Conservation (phyloP, 1,284 basidiomycete species). For the Taiwanofungus camphoratus region DNA sequence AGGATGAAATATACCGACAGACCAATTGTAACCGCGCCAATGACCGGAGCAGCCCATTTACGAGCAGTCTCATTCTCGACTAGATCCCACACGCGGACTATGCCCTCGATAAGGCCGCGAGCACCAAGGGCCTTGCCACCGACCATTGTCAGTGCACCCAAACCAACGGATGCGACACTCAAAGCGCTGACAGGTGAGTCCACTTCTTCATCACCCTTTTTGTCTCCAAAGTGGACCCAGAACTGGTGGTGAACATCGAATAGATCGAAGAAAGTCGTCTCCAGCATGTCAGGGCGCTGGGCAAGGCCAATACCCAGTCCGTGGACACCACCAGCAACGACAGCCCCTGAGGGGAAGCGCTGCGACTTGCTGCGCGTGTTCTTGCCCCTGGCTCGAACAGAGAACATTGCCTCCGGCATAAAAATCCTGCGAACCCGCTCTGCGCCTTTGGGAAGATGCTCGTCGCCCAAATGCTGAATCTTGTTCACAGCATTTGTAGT, state of each 20-base stretch:
- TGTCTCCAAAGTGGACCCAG: constrained; percentile 56
- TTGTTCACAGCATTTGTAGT: constrained; percentile 69
- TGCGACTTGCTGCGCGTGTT: constrained; percentile 41
- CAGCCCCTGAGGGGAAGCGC: constrained; percentile 39
- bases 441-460: constrained; percentile 78
- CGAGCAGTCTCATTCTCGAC: constrained; percentile 79
- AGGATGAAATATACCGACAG: constrained; percentile 79
- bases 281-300: constrained; percentile 63
- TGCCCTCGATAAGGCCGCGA: constrained; percentile 72
- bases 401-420: constrained; percentile 96
- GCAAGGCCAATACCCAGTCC: constrained; percentile 75
- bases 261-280: constrained; percentile 76
- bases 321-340: constrained; percentile 68
- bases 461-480: constrained; percentile 70
- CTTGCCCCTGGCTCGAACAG: constrained; percentile 42
- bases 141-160: constrained; percentile 87
- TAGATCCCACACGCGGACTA: constrained; percentile 71
- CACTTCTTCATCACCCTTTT: constrained; percentile 35
- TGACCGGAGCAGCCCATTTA: constrained; percentile 83
- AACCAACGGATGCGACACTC: constrained; percentile 68
- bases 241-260: constrained; percentile 87
- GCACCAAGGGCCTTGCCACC: constrained; percentile 77
- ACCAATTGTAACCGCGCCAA: constrained; percentile 75
- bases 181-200: constrained; percentile 62
- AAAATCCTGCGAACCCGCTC: constrained; percentile 81